These are phyloP conservation scores for Auricularia auricula-judae DNA, from an alignment of 768 basidiomycete genomes.

Conservation along the genomic window DNA sequence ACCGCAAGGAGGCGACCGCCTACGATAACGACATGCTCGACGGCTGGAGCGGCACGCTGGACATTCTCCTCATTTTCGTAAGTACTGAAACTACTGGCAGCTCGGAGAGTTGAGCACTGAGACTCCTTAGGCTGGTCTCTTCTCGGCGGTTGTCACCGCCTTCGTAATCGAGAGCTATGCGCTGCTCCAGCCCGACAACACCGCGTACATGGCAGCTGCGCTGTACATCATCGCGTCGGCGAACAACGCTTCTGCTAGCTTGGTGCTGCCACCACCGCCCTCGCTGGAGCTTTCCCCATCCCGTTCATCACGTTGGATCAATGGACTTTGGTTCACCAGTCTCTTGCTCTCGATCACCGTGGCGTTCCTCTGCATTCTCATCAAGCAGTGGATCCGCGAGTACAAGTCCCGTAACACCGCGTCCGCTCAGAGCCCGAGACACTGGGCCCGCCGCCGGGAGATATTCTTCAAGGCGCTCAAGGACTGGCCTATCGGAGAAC, in stretches of 20 bases:
- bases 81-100: not conserved
- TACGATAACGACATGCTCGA: constrained; percentile 2
- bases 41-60: not conserved
- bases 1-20: constrained; percentile 2
- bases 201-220: not conserved
- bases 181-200: not conserved
- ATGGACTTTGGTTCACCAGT: not conserved
- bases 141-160: not conserved
- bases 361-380: not conserved
- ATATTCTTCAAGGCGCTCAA: not conserved
- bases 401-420: not conserved
- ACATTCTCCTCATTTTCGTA: constrained; percentile 5
- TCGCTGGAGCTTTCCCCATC: not conserved
- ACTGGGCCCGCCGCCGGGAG: not conserved
- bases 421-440: not conserved
- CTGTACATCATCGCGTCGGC: not conserved
- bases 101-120: not conserved
- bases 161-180: not conserved
- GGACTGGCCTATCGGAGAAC: not conserved
- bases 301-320: not conserved
- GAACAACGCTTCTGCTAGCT: not conserved
- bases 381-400: not conserved
- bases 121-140: not conserved
- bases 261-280: not conserved
- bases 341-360: not conserved